A percentile compares a stretch with the other conserved stretches of the same genome.
Conservation (phyloP, 148 eudicot genomes). For the Arctostaphylos glauca region DNA sequence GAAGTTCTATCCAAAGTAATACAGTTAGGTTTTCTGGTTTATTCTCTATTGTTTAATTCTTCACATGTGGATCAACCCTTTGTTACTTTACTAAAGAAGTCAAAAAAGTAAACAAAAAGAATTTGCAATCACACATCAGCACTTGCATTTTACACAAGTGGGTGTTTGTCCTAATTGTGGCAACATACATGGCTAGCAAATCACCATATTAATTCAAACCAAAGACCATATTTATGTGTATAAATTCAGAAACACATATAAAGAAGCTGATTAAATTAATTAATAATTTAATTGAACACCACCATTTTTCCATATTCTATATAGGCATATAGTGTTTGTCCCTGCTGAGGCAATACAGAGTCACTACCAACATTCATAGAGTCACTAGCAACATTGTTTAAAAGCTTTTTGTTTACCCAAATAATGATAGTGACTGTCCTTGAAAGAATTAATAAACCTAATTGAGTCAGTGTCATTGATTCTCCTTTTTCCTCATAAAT, state of each 20-base stretch:
- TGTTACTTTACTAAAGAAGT: neutral
- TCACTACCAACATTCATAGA: neutral
- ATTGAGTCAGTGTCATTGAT: constrained; percentile 11
- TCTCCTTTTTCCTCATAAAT: neutral
- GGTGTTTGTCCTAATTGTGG: neutral
- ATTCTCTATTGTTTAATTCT: neutral
- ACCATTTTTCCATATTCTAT: neutral
- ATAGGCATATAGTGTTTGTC: constrained; percentile 11
- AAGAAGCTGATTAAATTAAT: neutral
- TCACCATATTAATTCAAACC: neutral
- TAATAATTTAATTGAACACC: neutral
- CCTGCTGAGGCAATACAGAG: neutral
- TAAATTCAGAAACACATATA: neutral
- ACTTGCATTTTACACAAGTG: neutral
- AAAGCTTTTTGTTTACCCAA: neutral
- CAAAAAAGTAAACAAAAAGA: neutral
- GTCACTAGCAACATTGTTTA: too few species aligned
- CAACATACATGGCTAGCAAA: neutral
- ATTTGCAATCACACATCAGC: neutral
- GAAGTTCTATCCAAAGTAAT: neutral
- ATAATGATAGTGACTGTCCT: neutral
- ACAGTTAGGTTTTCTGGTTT: neutral
- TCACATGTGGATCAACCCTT: neutral
- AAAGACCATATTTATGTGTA: neutral
- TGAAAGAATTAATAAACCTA: constrained; percentile 14